Percentiles rank a stretch among this genome's conserved stretches.
These are phyloP conservation scores for Karstenula rhodostoma DNA, from an alignment of 2,329 filamentous ascomycete species.

Conservation along the genomic window DNA sequence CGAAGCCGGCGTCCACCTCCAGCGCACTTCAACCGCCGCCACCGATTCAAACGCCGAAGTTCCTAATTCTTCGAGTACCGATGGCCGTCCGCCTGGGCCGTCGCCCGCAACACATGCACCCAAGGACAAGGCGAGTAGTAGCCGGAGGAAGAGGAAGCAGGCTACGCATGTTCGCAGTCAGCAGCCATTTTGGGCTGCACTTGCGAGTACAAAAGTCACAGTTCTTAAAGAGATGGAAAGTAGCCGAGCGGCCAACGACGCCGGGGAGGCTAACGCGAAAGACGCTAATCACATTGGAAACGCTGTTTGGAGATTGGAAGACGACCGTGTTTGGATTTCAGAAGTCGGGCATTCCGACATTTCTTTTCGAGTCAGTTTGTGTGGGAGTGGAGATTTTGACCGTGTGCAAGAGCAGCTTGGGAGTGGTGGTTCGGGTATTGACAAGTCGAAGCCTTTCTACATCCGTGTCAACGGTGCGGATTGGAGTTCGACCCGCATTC, in stretches of 20 bases:
- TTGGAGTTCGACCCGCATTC: conserved; percentile 81
- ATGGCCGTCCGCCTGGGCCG: conserved; percentile 60
- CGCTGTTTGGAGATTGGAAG: conserved; percentile 73
- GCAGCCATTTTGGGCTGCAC: conserved; percentile 91
- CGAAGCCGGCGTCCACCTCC: conserved; percentile 60
- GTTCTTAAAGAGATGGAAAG: conserved; percentile 83
- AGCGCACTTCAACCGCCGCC: conserved; percentile 43
- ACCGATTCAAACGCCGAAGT: conserved; percentile 61
- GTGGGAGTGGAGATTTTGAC: conserved; percentile 56
- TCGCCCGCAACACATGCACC: conserved; percentile 61
- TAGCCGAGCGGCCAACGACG: conserved; percentile 77
- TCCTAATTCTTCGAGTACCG: conserved; percentile 52
- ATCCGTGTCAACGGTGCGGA: conserved; percentile 80
- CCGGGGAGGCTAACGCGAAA: conserved; percentile 75
- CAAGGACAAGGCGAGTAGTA: conserved; percentile 69
- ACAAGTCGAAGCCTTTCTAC: conserved; percentile 78
- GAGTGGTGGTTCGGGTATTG: conserved; percentile 61
- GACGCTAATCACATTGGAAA: conserved; percentile 81
- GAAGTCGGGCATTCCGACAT: conserved; percentile 81
- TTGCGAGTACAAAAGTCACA: conserved; percentile 95
- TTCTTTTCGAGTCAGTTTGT: conserved; percentile 76
- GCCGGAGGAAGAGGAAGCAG: conserved; percentile 88
- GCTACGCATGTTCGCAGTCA: conserved; percentile 88
- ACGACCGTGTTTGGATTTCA: conserved; percentile 80
- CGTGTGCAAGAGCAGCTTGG: conserved; percentile 46